phyloP scores from a whole-genome alignment of 257 asterid species.

The Fraxinus quadrangulata region DNA sequence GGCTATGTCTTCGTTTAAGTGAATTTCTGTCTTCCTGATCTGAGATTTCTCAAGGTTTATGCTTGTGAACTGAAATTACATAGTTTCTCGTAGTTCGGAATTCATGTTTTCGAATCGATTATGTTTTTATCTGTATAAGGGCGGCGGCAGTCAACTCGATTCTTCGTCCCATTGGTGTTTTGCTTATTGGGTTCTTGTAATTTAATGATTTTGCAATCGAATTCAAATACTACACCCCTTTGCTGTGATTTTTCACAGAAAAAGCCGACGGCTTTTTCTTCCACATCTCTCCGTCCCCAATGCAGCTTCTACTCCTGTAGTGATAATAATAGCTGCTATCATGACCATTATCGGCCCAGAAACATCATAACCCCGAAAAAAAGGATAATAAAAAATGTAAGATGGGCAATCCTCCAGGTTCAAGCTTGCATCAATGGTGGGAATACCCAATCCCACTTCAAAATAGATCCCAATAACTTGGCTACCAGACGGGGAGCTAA shows the following conservation, averaged over 20 bases:
- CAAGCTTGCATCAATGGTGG: slow-evolving; percentile 57
- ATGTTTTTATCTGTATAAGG: background rate
- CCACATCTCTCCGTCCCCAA: slow-evolving; percentile 36
- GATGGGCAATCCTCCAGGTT: slow-evolving; percentile 42
- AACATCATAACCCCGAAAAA: slow-evolving; percentile 6
- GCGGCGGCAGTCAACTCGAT: background rate
- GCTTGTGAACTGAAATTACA: background rate
- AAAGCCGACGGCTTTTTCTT: slow-evolving; percentile 26
- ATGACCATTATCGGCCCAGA: slow-evolving; percentile 20
- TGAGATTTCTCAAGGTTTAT: background rate
- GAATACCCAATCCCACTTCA: slow-evolving; percentile 43
- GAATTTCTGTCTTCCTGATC: background rate
- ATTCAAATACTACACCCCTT: slow-evolving; percentile 34
- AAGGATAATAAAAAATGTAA: slow-evolving; percentile 35
- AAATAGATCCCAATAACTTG: slow-evolving; percentile 18
- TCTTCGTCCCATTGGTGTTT: slow-evolving; percentile 20
- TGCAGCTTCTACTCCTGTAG: slow-evolving; percentile 41
- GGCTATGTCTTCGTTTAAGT: background rate
- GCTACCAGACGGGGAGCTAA: slow-evolving; percentile 50
- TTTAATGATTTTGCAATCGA: slow-evolving; percentile 65
- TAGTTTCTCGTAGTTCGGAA: slow-evolving; percentile 3
- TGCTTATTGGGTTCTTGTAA: slow-evolving; percentile 27
- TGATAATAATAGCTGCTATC: slow-evolving; percentile 13
- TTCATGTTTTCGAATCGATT: slow-evolving; percentile 38
- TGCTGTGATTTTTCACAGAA: slow-evolving; percentile 38